These are phyloP conservation scores for Dactylellina parvicollis DNA, from an alignment of 2,329 filamentous ascomycete genomes.

Conservation along the genomic window DNA sequence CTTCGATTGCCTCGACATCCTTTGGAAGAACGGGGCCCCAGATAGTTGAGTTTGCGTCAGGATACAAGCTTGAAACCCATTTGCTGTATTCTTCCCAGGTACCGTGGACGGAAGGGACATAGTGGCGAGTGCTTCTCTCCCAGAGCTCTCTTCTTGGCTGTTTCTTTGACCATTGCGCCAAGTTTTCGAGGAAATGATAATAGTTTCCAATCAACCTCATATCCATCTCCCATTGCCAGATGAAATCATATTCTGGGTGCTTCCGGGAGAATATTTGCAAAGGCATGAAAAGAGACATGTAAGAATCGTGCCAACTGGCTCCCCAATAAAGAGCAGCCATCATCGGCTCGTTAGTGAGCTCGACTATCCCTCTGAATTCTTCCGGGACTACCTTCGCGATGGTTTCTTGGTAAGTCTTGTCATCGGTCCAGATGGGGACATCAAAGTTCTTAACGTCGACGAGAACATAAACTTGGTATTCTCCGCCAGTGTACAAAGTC, in stretches of 20 bases:
- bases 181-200: constrained; percentile 76
- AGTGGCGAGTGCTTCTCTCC: constrained; percentile 80
- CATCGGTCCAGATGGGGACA: constrained; percentile 80
- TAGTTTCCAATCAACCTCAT: constrained; percentile 89
- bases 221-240: constrained; percentile 98
- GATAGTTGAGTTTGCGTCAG: constrained; percentile 70
- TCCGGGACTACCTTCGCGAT: constrained; percentile 74
- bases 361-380: constrained; percentile 85
- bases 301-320: constrained; percentile 66
- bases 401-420: constrained; percentile 73
- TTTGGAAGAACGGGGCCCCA: constrained; percentile 80
- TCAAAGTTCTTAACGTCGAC: constrained; percentile 82
- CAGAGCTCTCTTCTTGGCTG: constrained; percentile 83
- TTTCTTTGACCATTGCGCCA: constrained; percentile 75
- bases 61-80: constrained; percentile 66
- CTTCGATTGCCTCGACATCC: constrained; percentile 73
- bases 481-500: constrained; percentile 79
- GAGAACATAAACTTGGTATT: constrained; percentile 86
- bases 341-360: constrained; percentile 91
- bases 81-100: constrained; percentile 82
- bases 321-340: constrained; percentile 87
- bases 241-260: constrained; percentile 88
- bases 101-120: constrained; percentile 78
- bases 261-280: constrained; percentile 88
- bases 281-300: constrained; percentile 91